phyloP scores from a whole-genome alignment of 1,284 basidiomycete species.

The Naganishia cerealis region DNA sequence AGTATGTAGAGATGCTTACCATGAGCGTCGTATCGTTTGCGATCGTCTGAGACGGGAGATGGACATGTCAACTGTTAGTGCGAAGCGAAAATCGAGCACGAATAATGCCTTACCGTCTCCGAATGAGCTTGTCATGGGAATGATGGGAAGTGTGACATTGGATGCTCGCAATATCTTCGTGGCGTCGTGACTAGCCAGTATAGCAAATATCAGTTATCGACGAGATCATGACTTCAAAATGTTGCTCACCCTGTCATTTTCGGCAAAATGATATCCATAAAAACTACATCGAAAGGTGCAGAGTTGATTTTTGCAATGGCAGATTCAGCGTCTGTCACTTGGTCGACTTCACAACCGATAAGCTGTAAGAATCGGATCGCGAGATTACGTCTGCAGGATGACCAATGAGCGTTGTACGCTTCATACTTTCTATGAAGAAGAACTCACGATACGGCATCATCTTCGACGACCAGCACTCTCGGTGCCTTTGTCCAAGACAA shows the following conservation, averaged over 20 bases:
- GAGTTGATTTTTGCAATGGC: slow-evolving; percentile 95
- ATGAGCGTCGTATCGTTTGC: slow-evolving; percentile 26
- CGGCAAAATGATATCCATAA: slow-evolving; percentile 70
- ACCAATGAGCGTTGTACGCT: background rate
- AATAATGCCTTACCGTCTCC: slow-evolving; percentile 51
- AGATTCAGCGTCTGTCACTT: slow-evolving; percentile 86
- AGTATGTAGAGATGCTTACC: background rate
- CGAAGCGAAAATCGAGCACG: slow-evolving; percentile 90
- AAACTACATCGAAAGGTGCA: slow-evolving; percentile 85
- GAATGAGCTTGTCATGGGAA: slow-evolving; percentile 26
- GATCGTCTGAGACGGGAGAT: slow-evolving; percentile 69
- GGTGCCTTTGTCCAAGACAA: slow-evolving; percentile 52
- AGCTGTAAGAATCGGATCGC: slow-evolving; percentile 92
- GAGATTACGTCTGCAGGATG: slow-evolving; percentile 62
- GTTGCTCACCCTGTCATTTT: slow-evolving; percentile 51
- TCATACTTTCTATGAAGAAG: slow-evolving; percentile 43
- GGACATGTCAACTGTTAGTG: slow-evolving; percentile 74
- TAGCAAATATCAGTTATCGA: slow-evolving; percentile 2
- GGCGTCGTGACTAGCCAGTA: slow-evolving; percentile 7
- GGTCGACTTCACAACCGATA: slow-evolving; percentile 90
- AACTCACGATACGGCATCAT: slow-evolving; percentile 69
- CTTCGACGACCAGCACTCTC: slow-evolving; percentile 86
- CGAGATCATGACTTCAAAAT: background rate
- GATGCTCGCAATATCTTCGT: slow-evolving; percentile 24
- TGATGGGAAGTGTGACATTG: slow-evolving; percentile 22